phyloP scores from a whole-genome alignment of 2,329 filamentous ascomycete genomes.

The Hymenoscyphus linearis region DNA sequence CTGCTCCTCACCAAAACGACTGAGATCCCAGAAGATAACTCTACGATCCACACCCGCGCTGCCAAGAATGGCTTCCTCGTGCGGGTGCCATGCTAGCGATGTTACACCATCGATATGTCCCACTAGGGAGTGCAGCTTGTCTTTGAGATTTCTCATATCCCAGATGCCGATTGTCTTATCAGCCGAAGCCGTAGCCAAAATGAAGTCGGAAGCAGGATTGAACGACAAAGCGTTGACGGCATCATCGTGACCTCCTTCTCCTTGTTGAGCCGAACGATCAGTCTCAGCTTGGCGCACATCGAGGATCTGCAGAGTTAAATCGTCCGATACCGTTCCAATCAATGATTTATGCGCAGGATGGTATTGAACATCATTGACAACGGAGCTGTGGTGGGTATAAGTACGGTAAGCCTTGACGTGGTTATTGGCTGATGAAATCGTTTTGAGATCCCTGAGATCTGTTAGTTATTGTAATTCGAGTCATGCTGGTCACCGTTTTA shows the following conservation, averaged over 20 bases:
- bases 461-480: background rate
- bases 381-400: slow-evolving; percentile 82
- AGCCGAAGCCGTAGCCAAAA: slow-evolving; percentile 87
- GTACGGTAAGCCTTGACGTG: slow-evolving; percentile 65
- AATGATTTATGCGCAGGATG: slow-evolving; percentile 80
- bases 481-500: background rate
- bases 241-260: slow-evolving; percentile 78
- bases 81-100: slow-evolving; percentile 90
- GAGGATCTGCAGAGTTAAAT: slow-evolving; percentile 86
- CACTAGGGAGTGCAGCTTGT: slow-evolving; percentile 84
- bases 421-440: slow-evolving; percentile 64
- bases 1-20: slow-evolving; percentile 88
- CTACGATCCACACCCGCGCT: slow-evolving; percentile 90
- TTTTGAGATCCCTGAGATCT: slow-evolving; percentile 66
- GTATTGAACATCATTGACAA: slow-evolving; percentile 96
- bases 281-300: slow-evolving; percentile 70
- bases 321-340: slow-evolving; percentile 91
- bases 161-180: slow-evolving; percentile 94
- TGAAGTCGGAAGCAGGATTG: slow-evolving; percentile 83
- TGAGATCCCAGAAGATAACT: slow-evolving; percentile 95
- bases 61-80: slow-evolving; percentile 80
- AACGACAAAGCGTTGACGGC: slow-evolving; percentile 96
- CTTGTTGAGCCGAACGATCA: slow-evolving; percentile 63
- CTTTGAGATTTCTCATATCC: slow-evolving; percentile 87
- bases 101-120: slow-evolving; percentile 87